Evolutionary conservation across 352 stramenopile species (phyloP), one percentile per base, ranked within the genome.

Genomic region (Globisporangium spinosum): DNA sequence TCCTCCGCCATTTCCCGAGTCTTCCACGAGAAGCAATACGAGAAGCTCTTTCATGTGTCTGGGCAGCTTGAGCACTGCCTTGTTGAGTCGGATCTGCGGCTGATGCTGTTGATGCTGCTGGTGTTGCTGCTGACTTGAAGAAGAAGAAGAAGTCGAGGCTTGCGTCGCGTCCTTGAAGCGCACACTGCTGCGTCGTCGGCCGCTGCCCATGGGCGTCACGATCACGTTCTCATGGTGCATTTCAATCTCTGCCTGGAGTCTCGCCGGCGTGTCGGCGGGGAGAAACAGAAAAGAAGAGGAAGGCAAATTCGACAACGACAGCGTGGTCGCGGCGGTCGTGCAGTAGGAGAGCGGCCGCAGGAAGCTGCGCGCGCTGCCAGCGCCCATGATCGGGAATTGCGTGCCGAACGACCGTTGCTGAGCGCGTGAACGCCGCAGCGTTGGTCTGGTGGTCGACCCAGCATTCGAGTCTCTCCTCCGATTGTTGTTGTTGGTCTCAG

Each of bases 291-390:
- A n/a, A 15, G n/a, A 20, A 6, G 22, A 34, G 10, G 8, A 61
- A 7, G 67, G 54, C 2, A 29, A 17, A 49, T 22, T 25, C 0
- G 55, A 10, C 1, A 63, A 3, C 53, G 49, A 62, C 9, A 77
- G 62, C 7, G 45, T 63, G 2, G 60, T 78, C 4, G 74, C 73
- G 20, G 66, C 77, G 38, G 81, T 75, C 6, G 75, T 85, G 61
- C 73, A 82, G 64, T 83, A 82, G 54, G 77, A 66, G 2, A 83
- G 63, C n/a, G 75, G 76, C 2, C 70, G 60, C 13, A 83, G 25
- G n/a, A 81, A 83, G 15, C 58, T 67, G 2, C 53, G 55, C 12
- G 65, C 29, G n/a, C 47, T 49, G 0, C 38, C 53, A 5, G 22
- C n/a, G 6, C 38, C 62, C 0, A 70, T 23, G 20, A 25, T 20